Percentiles rank a stretch among this genome's conserved stretches.
phyloP scores from a whole-genome alignment of 2,329 filamentous ascomycete genomes.

The Trichoderma sp. region DNA sequence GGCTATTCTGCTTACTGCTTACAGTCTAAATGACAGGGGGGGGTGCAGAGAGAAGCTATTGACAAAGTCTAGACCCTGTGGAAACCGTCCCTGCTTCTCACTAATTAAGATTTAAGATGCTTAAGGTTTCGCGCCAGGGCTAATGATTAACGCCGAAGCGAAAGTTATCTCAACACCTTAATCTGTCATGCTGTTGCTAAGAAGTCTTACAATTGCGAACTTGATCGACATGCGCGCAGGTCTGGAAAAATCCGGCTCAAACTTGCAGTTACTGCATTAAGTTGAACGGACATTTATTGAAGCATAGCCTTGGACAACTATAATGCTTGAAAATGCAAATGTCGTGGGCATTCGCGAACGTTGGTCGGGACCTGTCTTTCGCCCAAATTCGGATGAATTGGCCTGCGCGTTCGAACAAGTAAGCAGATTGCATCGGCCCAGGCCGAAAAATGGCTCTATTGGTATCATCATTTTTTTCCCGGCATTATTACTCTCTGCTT shows the following conservation, averaged over 20 bases:
- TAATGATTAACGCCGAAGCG: background rate
- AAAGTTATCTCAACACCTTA: background rate
- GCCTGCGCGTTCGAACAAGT: background rate
- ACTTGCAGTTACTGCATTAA: background rate
- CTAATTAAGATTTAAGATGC: background rate
- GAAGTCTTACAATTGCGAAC: background rate
- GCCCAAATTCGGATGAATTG: background rate
- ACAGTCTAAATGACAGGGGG: background rate
- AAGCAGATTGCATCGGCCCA: background rate
- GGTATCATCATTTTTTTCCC: background rate
- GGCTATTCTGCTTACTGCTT: background rate
- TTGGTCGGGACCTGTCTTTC: background rate
- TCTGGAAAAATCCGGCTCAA: background rate
- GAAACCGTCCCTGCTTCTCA: background rate
- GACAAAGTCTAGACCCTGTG: background rate
- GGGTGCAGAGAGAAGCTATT: background rate
- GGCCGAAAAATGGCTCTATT: background rate
- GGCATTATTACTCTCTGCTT: background rate
- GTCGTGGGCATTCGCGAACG: background rate
- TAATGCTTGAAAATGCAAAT: background rate
- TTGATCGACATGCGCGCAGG: background rate
- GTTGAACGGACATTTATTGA: background rate
- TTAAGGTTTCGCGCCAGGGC: background rate
- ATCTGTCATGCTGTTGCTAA: background rate
- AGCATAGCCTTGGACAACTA: background rate